Base-by-base conservation (phyloP, 1,284 basidiomycete species). In the Marasmius fiardii region DNA sequence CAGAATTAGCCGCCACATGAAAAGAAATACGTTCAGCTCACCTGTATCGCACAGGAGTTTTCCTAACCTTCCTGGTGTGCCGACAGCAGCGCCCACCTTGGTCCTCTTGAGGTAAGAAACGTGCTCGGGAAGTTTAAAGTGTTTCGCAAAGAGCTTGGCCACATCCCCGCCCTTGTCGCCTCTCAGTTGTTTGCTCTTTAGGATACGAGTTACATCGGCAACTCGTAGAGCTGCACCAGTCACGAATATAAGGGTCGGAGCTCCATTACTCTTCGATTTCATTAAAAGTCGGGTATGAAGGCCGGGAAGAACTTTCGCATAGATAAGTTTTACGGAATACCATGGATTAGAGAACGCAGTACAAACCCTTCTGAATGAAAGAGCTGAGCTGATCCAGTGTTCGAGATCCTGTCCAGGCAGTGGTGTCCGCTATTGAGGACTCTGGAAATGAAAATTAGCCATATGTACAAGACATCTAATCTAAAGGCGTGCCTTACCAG, bases 61-160 rank as follows among this genome's bases (percentile, higher is more conserved):
- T 54, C 89, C 89, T 54, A 94, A 71, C 64, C 92, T 80, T 39
- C 87, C 86, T 48, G 92, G 91, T 10, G 92, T 94, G 21, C 92
- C 92, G 23, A 87, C 87, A 31, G 90, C 92, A 26, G 85, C 78
- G 18, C 85, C 86, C 47, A 93, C 79, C 66, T 86, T 90, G 16
- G 90, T 90, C 60, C 82, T 78, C 67, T 79, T 79, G 62, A 94
- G 74, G 71, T 91, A 90, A 18, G 80, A 73, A 62, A 88, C 82
- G 66, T 94, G 92, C 58, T 93, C 87, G 53, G 85, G 75, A 43
- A 94, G 75, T 71, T 92, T 93, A 72, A 92, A 85, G 67, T 94
- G 92, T 69, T 85, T 91, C 44, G 92, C 89, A 64, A 94, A 94
- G 33, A 92, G 77, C 67, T 94, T 94, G 28, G 88, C 91, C 41